phyloP scores from a whole-genome alignment of 345 rosid species.

The Lepidium didymum region DNA sequence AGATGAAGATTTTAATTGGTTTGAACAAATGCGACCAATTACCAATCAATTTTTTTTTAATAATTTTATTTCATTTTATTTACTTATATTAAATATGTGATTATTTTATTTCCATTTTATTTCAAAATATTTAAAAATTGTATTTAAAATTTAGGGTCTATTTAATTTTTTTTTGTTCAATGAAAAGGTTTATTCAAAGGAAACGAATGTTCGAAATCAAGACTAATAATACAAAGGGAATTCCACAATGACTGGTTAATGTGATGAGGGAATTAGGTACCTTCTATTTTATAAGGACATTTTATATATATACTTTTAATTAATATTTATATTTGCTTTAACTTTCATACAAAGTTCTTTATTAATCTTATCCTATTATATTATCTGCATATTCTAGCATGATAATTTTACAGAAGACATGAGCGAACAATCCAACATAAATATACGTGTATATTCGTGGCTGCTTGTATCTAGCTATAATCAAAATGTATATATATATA shows the following conservation, averaged over 20 bases:
- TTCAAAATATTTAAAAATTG: not conserved
- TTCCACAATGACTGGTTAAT: conserved; percentile 25
- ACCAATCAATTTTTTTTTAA: not conserved
- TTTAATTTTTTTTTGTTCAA: not conserved
- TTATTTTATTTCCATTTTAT: not conserved
- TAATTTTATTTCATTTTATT: not conserved
- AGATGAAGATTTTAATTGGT: conserved; percentile 30
- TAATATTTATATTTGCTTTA: conserved; percentile 7
- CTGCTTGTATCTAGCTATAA: not conserved
- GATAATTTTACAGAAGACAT: conserved; percentile 14
- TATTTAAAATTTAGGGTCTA: not conserved
- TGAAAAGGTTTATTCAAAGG: not conserved
- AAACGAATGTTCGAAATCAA: not conserved
- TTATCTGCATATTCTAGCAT: conserved; percentile 27
- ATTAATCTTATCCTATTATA: conserved; percentile 22
- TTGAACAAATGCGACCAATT: conserved; percentile 24
- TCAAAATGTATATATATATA: not conserved
- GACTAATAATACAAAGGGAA: conserved; percentile 21
- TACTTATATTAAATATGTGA: not conserved
- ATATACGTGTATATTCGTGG: conserved; percentile 27
- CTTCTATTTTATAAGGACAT: conserved; percentile 16
- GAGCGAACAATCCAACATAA: conserved; percentile 17
- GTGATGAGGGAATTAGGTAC: conserved; percentile 29
- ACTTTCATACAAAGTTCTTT: conserved; percentile 23
- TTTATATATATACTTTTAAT: not conserved